phyloP scores from a whole-genome alignment of 371 early-diverging fungal species.

The Rhizomucor miehei region DNA sequence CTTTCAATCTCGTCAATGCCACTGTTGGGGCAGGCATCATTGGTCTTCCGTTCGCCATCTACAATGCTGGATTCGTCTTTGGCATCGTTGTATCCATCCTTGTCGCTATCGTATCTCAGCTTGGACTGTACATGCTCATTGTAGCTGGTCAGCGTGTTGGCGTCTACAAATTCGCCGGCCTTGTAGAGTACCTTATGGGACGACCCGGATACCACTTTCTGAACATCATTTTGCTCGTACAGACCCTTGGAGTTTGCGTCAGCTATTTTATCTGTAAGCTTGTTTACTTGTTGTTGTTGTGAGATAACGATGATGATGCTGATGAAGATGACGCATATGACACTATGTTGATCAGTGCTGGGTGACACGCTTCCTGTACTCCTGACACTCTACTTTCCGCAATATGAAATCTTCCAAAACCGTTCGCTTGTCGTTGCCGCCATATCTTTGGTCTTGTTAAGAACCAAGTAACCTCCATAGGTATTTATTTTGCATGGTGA shows the following conservation, averaged over 20 bases:
- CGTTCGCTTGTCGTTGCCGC: slow-evolving; percentile 25
- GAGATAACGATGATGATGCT: background rate
- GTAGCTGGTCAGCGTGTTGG: slow-evolving; percentile 36
- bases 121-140: slow-evolving; percentile 42
- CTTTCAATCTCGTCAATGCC: slow-evolving; percentile 47
- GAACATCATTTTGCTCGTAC: slow-evolving; percentile 37
- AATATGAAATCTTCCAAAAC: slow-evolving; percentile 11
- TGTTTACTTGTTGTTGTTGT: background rate
- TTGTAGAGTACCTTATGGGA: slow-evolving; percentile 43
- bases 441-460: slow-evolving; percentile 26
- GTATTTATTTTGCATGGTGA: background rate
- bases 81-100: slow-evolving; percentile 37
- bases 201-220: slow-evolving; percentile 34
- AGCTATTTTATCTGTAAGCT: slow-evolving; percentile 36
- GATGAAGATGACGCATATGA: background rate
- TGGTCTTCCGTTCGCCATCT: slow-evolving; percentile 44
- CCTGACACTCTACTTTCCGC: slow-evolving; percentile 24
- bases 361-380: slow-evolving; percentile 48
- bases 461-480: slow-evolving; percentile 1
- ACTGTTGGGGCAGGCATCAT: slow-evolving; percentile 53
- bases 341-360: slow-evolving; percentile 2
- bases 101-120: slow-evolving; percentile 35
- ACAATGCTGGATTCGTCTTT: slow-evolving; percentile 43
- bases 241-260: slow-evolving; percentile 32
- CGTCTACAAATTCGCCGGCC: slow-evolving; percentile 39